Base-by-base conservation (phyloP, 805 yeast genomes). In the Metschnikowia colocasiae region DNA sequence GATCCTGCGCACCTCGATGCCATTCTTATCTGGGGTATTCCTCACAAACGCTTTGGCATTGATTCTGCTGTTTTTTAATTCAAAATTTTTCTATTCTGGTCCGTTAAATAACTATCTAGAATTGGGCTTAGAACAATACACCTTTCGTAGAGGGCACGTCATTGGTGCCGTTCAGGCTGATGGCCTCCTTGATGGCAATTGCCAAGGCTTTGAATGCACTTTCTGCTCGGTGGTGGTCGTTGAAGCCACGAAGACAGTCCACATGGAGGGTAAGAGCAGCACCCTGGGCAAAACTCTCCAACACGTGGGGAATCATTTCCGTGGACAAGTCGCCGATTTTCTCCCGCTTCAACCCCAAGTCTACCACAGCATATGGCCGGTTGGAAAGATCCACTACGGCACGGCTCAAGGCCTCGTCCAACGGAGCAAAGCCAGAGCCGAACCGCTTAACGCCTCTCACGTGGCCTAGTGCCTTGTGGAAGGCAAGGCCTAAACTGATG, bases 71-170 rank as follows among this genome's bases (percentile, higher is more conserved):
- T n/a, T n/a, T n/a, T n/a, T n/a, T n/a, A n/a, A n/a, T n/a, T n/a
- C n/a, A n/a, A n/a, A n/a, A n/a, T n/a, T n/a, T n/a, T n/a, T n/a
- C n/a, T n/a, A 32, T 32, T 18, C 13, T 32, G 22, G 22, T 32
- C n/a, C 9, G 13, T 16, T 32, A 18, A 39, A 25, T 34, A 34
- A 33, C 2, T 30, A 30, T 32, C 23, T 19, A 7, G 12, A 10
- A 7, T 12, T 38, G 31, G 6, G 33, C 13, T 39, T 62, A 85
- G 69, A 84, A 83, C 40, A 92, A 73, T 9, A 94, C 98, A 46
- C 99, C 99, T 70, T 94, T 94, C 9, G 99, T 94, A 46, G 95
- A 85, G 18, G 99, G 99, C 39, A 94, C 87, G 52, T 94, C 99
- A 61, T 89, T 76, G 20, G 85, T 80, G 27, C 97, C 98, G 27